phyloP scores from a whole-genome alignment of 2,329 filamentous ascomycete genomes.

The Phaeosphaeriaceae sp. region DNA sequence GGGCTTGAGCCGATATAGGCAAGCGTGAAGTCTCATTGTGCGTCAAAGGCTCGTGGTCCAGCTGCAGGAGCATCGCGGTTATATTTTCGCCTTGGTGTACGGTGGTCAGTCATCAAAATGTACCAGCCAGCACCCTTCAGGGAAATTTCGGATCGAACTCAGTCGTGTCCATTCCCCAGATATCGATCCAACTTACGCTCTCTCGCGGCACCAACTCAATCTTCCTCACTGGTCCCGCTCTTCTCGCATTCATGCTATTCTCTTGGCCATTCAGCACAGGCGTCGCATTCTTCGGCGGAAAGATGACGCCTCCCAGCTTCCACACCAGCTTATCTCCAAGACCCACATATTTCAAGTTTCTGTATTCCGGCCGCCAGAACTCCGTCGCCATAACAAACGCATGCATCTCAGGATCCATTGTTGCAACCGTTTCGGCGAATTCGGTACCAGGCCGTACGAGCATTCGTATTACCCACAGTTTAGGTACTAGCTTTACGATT shows the following conservation, averaged over 20 bases:
- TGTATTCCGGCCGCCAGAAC: conserved; percentile 44
- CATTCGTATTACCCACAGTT: conserved; percentile 52
- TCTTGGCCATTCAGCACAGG: conserved; percentile 17
- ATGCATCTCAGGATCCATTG: conserved; percentile 41
- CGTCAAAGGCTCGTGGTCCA: too few relatives aligned
- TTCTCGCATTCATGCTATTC: conserved; percentile 35
- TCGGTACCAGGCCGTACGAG: conserved; percentile 40
- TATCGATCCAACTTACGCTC: conserved; percentile 52
- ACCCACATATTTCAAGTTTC: conserved; percentile 49
- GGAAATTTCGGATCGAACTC: conserved; percentile 42
- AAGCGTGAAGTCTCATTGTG: too few relatives aligned
- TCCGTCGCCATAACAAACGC: conserved; percentile 42
- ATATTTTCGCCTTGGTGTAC: not conserved
- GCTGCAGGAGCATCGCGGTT: too few relatives aligned
- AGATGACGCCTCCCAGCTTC: conserved; percentile 44
- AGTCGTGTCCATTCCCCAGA: conserved; percentile 54
- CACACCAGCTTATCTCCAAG: conserved; percentile 48
- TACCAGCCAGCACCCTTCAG: conserved; percentile 6
- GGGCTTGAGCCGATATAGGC: too few relatives aligned
- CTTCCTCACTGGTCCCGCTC: conserved; percentile 36
- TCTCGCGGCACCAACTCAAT: conserved; percentile 43
- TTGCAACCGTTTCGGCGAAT: conserved; percentile 32
- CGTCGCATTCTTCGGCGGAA: conserved; percentile 23
- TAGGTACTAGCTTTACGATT: conserved; percentile 48
- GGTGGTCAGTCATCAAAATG: not conserved